Evolutionary conservation across 2,329 filamentous ascomycete genomes (phyloP).

Genomic region (Raffaelea albimanens): DNA sequence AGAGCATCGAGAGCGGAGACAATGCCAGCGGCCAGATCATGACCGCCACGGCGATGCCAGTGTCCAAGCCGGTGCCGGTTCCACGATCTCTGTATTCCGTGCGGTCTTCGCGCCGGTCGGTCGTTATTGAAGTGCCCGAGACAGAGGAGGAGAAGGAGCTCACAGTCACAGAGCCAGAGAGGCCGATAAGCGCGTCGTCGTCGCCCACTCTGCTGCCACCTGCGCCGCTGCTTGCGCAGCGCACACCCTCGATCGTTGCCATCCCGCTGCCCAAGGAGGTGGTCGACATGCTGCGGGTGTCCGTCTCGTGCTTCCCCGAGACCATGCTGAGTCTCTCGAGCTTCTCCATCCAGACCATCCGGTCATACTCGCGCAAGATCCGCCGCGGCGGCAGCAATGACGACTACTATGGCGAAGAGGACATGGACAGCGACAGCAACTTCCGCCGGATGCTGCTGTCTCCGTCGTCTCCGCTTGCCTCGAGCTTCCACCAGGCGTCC

Average conservation of each 20-base stretch:
- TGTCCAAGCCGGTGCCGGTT: neutral
- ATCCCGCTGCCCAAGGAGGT: slow-evolving; percentile 43
- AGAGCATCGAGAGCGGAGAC: neutral
- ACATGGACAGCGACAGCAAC: slow-evolving; percentile 14
- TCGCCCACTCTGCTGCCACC: no score
- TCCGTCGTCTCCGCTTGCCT: neutral
- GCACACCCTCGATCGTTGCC: slow-evolving; percentile 3
- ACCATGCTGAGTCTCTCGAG: slow-evolving; percentile 48
- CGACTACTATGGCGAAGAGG: slow-evolving; percentile 4
- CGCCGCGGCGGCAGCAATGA: slow-evolving; percentile 24
- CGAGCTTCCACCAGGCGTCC: neutral
- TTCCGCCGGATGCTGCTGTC: slow-evolving; percentile 10
- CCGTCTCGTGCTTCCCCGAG: slow-evolving; percentile 47
- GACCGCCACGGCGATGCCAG: slow-evolving; percentile 6
- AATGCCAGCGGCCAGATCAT: slow-evolving; percentile 6
- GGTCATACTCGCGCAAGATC: slow-evolving; percentile 43
- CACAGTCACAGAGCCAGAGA: no score
- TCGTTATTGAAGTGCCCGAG: no score
- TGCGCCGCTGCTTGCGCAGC: neutral
- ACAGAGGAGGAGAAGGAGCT: no score
- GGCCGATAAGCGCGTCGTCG: no score
- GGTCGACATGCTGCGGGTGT: slow-evolving; percentile 43
- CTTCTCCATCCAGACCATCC: slow-evolving; percentile 48
- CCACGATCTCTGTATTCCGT: slow-evolving; percentile 3
- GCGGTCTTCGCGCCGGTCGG: neutral